Percentiles rank a stretch among this genome's conserved stretches.
These are phyloP conservation scores for Aquilaria malaccensis DNA, from an alignment of 345 rosid species.

Conservation along the genomic window DNA sequence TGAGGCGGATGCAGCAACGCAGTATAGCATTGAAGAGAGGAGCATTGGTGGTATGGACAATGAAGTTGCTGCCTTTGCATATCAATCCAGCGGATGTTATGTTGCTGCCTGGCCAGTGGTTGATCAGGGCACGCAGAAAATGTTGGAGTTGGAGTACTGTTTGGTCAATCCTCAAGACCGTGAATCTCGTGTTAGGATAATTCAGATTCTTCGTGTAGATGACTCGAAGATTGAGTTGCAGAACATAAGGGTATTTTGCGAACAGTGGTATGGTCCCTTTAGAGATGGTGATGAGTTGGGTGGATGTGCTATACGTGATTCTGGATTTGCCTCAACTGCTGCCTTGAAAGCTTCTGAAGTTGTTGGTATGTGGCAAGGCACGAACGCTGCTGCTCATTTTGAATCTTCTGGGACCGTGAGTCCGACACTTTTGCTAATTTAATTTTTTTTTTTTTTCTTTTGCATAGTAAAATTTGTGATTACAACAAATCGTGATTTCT, in stretches of 20 bases:
- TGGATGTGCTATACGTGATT: slow-evolving; percentile 75
- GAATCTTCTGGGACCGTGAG: slow-evolving; percentile 35
- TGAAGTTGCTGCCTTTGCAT: slow-evolving; percentile 52
- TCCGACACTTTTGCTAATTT: slow-evolving; percentile 1
- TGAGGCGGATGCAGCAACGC: slow-evolving; percentile 96
- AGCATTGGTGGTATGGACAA: slow-evolving; percentile 28
- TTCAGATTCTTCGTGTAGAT: slow-evolving; percentile 36
- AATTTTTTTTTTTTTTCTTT: neutral
- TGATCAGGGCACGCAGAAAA: slow-evolving; percentile 14
- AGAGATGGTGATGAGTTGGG: slow-evolving; percentile 85
- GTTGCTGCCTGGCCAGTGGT: slow-evolving; percentile 65
- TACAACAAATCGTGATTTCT: no score
- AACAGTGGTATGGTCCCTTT: slow-evolving; percentile 89
- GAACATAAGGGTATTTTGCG: slow-evolving; percentile 52
- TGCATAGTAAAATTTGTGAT: neutral
- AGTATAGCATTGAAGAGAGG: slow-evolving; percentile 46
- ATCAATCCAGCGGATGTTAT: slow-evolving; percentile 63
- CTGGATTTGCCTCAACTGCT: slow-evolving; percentile 76
- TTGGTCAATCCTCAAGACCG: slow-evolving; percentile 66
- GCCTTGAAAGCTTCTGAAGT: slow-evolving; percentile 46
- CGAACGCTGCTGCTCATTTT: slow-evolving; percentile 37
- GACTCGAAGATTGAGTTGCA: slow-evolving; percentile 30
- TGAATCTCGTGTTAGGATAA: slow-evolving; percentile 79
- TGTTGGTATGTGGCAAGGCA: slow-evolving; percentile 54
- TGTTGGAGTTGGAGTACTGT: slow-evolving; percentile 73